Base-by-base conservation (phyloP, 2,329 filamentous ascomycete genomes). In the Trichoderma harzianum region DNA sequence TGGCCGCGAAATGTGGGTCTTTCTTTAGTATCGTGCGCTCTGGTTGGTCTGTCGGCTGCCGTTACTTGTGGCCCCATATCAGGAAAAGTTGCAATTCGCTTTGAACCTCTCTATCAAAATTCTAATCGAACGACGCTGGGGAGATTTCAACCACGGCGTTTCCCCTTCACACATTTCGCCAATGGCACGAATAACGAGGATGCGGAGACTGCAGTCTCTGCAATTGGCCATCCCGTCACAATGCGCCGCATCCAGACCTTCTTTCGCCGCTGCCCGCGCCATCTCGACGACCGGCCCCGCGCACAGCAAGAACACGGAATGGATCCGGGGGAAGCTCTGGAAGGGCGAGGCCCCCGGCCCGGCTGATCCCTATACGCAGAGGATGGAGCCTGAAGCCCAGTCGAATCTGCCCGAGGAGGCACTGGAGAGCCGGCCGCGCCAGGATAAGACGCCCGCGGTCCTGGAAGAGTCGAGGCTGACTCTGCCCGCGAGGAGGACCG, bases 121-220 rank as follows among this genome's bases (percentile, higher is more conserved):
- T 60, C 67, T 26, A 58, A 18, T 62, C 36, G 32, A 28, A 28
- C 36, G 21, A 34, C 55, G 30, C 61, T 26, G 24, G 60, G 51
- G 28, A 21, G 8, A 28, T 26, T 36, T 7, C 32, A 7, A 34
- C 16, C 32, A 16, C 30, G 36, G 66, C 26, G 32, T 8, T n/a
- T 65, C 55, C n/a, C 28, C n/a, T 12, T 43, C 36, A 65, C 39
- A 71, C 39, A 67, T 51, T 57, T 57, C 60, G 73, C 79, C 73
- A 75, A 85, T 86, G 83, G 78, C 83, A 72, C 82, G 84, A 78
- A 80, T 85, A 82, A 76, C 82, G 71, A 78, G 80, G 74, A 75
- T 80, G 74, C 77, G 79, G 76, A 78, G 79, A 47, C 77, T 83
- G 5, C 76, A 76, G 74, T 78, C 76, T 73, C 75, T 82, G 69